Base-by-base conservation (phyloP, 2,329 filamentous ascomycete genomes). In the Alternaria brassicicola region DNA sequence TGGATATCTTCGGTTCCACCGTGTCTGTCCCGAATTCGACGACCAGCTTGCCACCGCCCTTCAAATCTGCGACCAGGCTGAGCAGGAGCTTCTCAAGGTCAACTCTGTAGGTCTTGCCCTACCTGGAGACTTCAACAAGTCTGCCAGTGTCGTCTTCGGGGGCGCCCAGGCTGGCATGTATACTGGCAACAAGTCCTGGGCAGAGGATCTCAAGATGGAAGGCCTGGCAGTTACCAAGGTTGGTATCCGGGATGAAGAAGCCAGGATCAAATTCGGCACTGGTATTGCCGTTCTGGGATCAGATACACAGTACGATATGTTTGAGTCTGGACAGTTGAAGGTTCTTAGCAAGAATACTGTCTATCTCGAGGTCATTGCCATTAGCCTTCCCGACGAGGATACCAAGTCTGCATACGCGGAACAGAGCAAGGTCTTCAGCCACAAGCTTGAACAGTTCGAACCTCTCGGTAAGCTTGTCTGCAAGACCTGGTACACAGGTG, bases 1-100 rank as follows among this genome's bases (percentile, higher is more conserved):
- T 63, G 91, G 92, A 64, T 99, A 97, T 66, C 82, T 98, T 0
- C 82, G 93, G 9, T 86, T 90, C 59, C 93, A 98, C 71, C 85
- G 90, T 35, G 94, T 96, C 15, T 97, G 93, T 69, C 89, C 90
- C 0, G 95, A 98, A 74, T 90, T 93, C 71, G 81, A 78, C 0
- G 80, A 83, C 0, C 85, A 94, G 62, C 82, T 98, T 57, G 78
- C 85, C 15, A 80, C 83, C 0, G 92, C 93, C 0, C 81, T 89
- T 7, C 74, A 75, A 1, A 74, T 94, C 26, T 96, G 92, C 68
- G 83, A 87, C 19, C 71, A 82, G 13, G 92, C 91, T 1, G 82
- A 86, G 3, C 70, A 79, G 2, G 92, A 98, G 76, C 82, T 95
- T 33, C 85, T 85, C 61, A 81, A 84, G 51, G 81, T 88, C 33